Evolutionary conservation across 306 rosid species (phyloP), one percentile per base, ranked within the genome.

Genomic region (Gastrolobium villosum): DNA sequence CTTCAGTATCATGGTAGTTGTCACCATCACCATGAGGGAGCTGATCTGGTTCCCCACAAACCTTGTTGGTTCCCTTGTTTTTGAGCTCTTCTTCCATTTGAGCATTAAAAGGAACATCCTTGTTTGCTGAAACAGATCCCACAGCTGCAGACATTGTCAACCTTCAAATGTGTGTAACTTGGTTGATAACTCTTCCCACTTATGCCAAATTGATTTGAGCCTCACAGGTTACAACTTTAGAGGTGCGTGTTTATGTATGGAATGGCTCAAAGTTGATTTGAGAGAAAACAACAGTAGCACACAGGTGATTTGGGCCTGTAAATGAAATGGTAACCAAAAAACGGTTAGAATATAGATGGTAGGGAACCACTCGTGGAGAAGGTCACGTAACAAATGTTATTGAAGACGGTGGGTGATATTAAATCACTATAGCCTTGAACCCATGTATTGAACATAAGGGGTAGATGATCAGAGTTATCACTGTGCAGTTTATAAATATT

Each of bases 141-240:
- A 88, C 75, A 39, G 86, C 87, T 31, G 94, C 89, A 81, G 91
- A 88, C 97, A 91, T 89, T 72, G 68, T 83, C 48, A 72, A 32
- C 55, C 31, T 32, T 6, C 67, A 65, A 76, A 66, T 77, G 66
- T 53, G 62, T 48, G 41, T 50, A 13, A 44, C 49, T 1, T 8
- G 8, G 8, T 44, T 44, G 2, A 3, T 20, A 46, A 63, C 61
- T 14, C 30, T 62, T 69, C 32, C 70, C 36, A 70, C 26, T 39
- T 68, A 43, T 64, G 80, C 68, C 55, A 66, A 72, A 56, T 65
- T 43, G 43, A 70, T 40, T 46, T 20, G 63, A 30, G 32, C 10
- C 35, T 45, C 2, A 55, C 20, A 54, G 46, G 68, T 45, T 67
- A 37, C n/a, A 73, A 45, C 7, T 10, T 32, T 20, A 56, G 39